These are phyloP conservation scores for Coniochaeta prunicola DNA, from an alignment of 2,329 filamentous ascomycete genomes.

Conservation along the genomic window DNA sequence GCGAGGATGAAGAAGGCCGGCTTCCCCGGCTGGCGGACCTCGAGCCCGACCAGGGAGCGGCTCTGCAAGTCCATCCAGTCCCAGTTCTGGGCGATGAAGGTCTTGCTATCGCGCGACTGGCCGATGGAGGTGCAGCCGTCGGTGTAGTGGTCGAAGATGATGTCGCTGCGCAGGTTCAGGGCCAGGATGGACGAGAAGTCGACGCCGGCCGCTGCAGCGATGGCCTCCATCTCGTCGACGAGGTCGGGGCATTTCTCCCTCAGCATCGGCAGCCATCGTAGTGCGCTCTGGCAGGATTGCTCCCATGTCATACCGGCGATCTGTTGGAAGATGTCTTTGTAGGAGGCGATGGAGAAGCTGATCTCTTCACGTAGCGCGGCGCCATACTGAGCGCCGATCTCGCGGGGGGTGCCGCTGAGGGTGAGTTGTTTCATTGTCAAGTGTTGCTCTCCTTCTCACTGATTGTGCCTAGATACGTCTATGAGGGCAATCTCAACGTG, in stretches of 20 bases:
- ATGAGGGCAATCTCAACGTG: background rate
- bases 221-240: slow-evolving; percentile 36
- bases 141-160: slow-evolving; percentile 47
- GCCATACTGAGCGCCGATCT: background rate
- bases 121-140: slow-evolving; percentile 52
- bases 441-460: background rate
- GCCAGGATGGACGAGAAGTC: slow-evolving; percentile 45
- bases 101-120: slow-evolving; percentile 2
- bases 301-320: background rate
- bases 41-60: slow-evolving; percentile 39
- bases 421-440: background rate
- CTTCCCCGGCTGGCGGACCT: slow-evolving; percentile 32
- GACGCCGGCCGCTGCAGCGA: slow-evolving; percentile 41
- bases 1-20: slow-evolving; percentile 48
- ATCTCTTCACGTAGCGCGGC: background rate
- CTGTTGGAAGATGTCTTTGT: background rate
- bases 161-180: slow-evolving; percentile 50
- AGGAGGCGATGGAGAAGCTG: background rate
- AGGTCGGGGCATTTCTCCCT: background rate
- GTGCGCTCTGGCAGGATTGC: background rate
- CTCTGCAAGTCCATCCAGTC: slow-evolving; percentile 48
- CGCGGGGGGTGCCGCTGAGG: background rate
- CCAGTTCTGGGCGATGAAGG: slow-evolving; percentile 50
- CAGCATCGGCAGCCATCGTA: background rate
- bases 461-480: background rate